Conservation (phyloP, 2,329 filamentous ascomycete species). For the Pyricularia sp. region DNA sequence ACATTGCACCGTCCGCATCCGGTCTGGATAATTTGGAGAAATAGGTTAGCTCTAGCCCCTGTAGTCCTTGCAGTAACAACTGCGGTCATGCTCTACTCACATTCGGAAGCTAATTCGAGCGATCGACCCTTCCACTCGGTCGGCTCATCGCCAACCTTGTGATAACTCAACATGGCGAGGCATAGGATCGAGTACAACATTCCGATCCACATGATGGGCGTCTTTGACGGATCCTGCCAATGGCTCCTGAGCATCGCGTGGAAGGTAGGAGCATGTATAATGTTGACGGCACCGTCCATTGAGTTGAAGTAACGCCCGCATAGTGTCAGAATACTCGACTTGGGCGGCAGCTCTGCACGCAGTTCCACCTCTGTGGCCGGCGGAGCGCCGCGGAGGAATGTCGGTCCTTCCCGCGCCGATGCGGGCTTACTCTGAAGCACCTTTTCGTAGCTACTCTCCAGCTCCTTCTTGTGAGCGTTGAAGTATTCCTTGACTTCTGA, state of each 20-base stretch:
- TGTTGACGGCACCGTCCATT: slow-evolving; percentile 58
- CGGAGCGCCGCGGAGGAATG: slow-evolving; percentile 69
- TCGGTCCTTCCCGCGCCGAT: slow-evolving; percentile 54
- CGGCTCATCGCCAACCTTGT: slow-evolving; percentile 71
- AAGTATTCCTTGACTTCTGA: slow-evolving; percentile 93
- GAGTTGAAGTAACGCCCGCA: slow-evolving; percentile 89
- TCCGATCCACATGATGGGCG: slow-evolving; percentile 69
- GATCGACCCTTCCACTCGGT: slow-evolving; percentile 64
- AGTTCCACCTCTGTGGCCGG: slow-evolving; percentile 68
- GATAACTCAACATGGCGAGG: slow-evolving; percentile 69
- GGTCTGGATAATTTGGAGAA: slow-evolving; percentile 23
- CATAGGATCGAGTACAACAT: slow-evolving; percentile 69
- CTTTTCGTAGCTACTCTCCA: slow-evolving; percentile 71
- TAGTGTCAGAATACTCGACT: slow-evolving; percentile 73
- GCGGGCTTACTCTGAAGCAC: slow-evolving; percentile 60
- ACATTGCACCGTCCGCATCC: slow-evolving; percentile 67
- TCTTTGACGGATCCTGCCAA: slow-evolving; percentile 65
- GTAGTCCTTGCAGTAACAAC: background rate
- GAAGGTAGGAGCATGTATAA: slow-evolving; percentile 79
- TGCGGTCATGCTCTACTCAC: background rate
- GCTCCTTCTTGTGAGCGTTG: slow-evolving; percentile 73
- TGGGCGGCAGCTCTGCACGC: slow-evolving; percentile 68
- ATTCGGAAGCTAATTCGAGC: slow-evolving; percentile 52
- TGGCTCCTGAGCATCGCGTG: slow-evolving; percentile 57
- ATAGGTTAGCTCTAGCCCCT: background rate